Conservation (phyloP, 2,329 filamentous ascomycete species). For the Diaporthe ilicicola region DNA sequence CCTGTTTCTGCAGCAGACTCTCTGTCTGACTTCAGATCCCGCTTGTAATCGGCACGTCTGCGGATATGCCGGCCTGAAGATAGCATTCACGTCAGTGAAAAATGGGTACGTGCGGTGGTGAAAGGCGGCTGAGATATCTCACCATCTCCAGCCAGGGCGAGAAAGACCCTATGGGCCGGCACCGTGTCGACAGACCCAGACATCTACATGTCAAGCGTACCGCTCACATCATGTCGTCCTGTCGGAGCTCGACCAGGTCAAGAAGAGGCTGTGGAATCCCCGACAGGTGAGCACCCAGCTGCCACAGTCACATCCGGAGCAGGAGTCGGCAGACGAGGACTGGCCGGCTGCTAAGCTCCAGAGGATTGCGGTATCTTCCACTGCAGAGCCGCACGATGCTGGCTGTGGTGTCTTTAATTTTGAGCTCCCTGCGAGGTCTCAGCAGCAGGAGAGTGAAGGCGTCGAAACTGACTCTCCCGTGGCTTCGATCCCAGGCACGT, state of each 20-base stretch:
- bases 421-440: neutral
- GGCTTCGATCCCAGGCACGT: too few relatives aligned
- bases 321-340: neutral
- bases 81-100: neutral
- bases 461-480: too few relatives aligned
- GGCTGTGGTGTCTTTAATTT: neutral
- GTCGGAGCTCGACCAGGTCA: neutral
- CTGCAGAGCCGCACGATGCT: neutral
- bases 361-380: neutral
- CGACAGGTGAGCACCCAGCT: neutral
- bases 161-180: too few relatives aligned
- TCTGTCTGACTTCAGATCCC: neutral
- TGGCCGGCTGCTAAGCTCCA: neutral
- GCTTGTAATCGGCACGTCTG: too few relatives aligned
- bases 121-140: too few relatives aligned
- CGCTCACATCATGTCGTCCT: neutral
- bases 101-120: too few relatives aligned
- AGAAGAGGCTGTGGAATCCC: neutral
- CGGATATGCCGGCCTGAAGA: neutral
- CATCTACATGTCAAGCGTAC: too few relatives aligned
- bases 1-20: neutral
- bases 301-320: neutral
- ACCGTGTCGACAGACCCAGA: too few relatives aligned
- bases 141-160: too few relatives aligned
- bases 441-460: neutral